Conservation (phyloP, 345 rosid species). For the Linum trigynum region DNA sequence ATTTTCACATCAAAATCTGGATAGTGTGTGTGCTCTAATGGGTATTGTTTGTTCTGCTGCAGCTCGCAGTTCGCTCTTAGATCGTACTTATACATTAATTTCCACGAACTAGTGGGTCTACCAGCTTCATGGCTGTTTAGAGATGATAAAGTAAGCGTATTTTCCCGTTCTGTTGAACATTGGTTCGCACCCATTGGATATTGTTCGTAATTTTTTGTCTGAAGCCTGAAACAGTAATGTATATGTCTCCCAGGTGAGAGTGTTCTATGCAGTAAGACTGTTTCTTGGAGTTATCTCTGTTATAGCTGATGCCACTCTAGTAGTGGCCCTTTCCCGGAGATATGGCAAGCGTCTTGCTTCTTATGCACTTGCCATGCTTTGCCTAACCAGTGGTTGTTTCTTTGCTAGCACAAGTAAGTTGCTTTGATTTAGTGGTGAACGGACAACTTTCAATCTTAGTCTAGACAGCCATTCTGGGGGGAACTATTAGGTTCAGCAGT, state of each 20-base stretch:
- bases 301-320: slow-evolving; percentile 67
- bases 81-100: slow-evolving; percentile 67
- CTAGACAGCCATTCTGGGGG: too few relatives aligned
- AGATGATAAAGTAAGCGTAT: slow-evolving; percentile 64
- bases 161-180: not conserved
- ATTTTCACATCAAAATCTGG: not conserved
- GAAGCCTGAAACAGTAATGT: too few relatives aligned
- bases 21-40: not conserved
- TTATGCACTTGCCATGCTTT: slow-evolving; percentile 86
- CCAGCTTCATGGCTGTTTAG: slow-evolving; percentile 79
- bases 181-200: too few relatives aligned
- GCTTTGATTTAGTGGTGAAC: not conserved
- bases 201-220: too few relatives aligned
- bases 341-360: slow-evolving; percentile 89
- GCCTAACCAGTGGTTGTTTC: slow-evolving; percentile 98
- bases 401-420: slow-evolving; percentile 96
- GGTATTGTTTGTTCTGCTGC: slow-evolving; percentile 18
- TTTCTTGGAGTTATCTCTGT: slow-evolving; percentile 83
- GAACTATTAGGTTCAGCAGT: not conserved
- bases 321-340: slow-evolving; percentile 81
- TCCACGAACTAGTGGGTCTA: slow-evolving; percentile 70
- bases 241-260: slow-evolving; percentile 51
- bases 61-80: slow-evolving; percentile 91
- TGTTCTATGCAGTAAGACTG: slow-evolving; percentile 87
- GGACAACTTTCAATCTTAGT: too few relatives aligned